Base-by-base conservation (phyloP, 1,284 basidiomycete genomes). In the Boletus chippewaensis region DNA sequence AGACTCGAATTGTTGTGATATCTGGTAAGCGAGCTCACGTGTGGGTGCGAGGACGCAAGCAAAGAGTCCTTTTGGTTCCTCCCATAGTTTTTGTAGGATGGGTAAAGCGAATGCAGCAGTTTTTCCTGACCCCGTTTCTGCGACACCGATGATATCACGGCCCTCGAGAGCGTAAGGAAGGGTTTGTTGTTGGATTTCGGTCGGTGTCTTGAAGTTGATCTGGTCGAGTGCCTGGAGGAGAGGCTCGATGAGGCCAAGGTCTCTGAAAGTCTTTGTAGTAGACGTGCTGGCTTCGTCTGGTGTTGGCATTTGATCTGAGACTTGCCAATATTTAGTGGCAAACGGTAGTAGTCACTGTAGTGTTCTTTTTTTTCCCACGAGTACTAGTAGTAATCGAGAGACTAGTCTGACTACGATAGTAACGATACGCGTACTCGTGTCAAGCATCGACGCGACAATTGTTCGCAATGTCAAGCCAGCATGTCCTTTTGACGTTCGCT, bases 21-120 rank as follows among this genome's bases (percentile, higher is more conserved):
- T 99, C 72, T 99, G 96, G 68, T 91, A 96, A n/a, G 96, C 96
- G 54, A 99, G 76, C 72, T 99, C 96, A 65, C 95, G 84, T 26
- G 95, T 99, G 3, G 96, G 96, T 4, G 95, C 95, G 26, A 99
- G 77, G 10, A 99, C 84, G 62, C 93, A 91, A 6, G 94, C 92
- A 66, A 94, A 99, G 47, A 96, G 81, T 20, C 93, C 91, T 63
- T 87, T 87, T 22, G 96, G 96, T 47, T 96, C 87, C 54, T 98
- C 91, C 94, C 94, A 99, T 63, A 99, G 73, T 57, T 91, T 92
- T 71, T 99, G 95, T 34, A 99, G 75, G 54, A 99, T 95, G 5
- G 96, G 96, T 5, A 99, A 74, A 16, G 91, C 91, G 71, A 99
- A 99, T 3, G 96, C 96, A 10, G 95, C 96, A 1, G 96, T 99